These are phyloP conservation scores for Mycosphaerelloides madeirae DNA, from an alignment of 2,329 filamentous ascomycete genomes.

Conservation along the genomic window DNA sequence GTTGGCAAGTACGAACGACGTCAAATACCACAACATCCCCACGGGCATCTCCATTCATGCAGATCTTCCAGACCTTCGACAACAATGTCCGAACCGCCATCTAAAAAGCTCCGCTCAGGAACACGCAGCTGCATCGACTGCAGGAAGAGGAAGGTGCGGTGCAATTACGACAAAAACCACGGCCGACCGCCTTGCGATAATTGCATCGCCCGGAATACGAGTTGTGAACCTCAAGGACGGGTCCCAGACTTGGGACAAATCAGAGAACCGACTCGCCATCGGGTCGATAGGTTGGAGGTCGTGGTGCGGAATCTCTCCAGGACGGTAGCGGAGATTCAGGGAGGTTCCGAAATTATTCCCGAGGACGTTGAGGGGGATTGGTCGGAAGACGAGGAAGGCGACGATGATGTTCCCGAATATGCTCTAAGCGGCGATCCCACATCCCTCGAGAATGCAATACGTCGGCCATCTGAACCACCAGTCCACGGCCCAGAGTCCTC, in stretches of 20 bases:
- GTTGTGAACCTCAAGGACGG: conserved; percentile 1
- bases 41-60: too few species aligned
- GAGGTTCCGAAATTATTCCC: not conserved
- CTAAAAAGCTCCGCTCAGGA: conserved; percentile 5
- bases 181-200: conserved; percentile 3
- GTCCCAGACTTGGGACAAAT: conserved; percentile 1
- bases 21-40: too few species aligned
- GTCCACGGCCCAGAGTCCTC: too few species aligned
- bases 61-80: not conserved
- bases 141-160: conserved; percentile 4
- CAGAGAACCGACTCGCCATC: conserved; percentile 3
- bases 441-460: not conserved
- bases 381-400: not conserved
- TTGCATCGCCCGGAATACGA: conserved; percentile 1
- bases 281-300: conserved; percentile 6
- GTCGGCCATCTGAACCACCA: not conserved
- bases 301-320: conserved; percentile 2
- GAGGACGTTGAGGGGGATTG: not conserved
- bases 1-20: too few species aligned
- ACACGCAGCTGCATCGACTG: conserved; percentile 8
- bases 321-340: conserved; percentile 1
- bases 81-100: conserved; percentile 2
- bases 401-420: too few species aligned
- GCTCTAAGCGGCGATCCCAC: too few species aligned
- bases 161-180: conserved; percentile 1